These are phyloP conservation scores for Epichloe gansuensis DNA, from an alignment of 2,329 filamentous ascomycete genomes.

Conservation along the genomic window DNA sequence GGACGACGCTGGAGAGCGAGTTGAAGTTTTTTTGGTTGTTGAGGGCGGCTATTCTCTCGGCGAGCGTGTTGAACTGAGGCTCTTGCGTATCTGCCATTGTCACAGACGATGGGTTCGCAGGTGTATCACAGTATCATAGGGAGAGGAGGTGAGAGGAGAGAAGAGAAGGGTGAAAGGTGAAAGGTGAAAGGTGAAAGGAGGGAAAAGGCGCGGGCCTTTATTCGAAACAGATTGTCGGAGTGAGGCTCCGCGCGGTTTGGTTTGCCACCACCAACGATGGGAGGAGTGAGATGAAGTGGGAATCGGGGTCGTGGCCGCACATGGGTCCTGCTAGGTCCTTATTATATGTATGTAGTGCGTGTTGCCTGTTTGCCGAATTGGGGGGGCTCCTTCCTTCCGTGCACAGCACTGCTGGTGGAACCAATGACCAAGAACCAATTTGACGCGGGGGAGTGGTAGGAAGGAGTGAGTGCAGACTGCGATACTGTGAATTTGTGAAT, in stretches of 20 bases:
- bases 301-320: not conserved
- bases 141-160: not conserved
- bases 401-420: no score
- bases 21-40: conserved; percentile 49
- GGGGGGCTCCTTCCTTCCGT: no score
- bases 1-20: conserved; percentile 11
- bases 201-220: not conserved
- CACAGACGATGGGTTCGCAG: not conserved
- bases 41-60: conserved; percentile 51
- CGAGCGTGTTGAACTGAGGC: conserved; percentile 46
- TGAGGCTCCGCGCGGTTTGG: not conserved
- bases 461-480: no score
- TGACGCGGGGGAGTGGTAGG: no score
- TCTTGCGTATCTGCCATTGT: conserved; percentile 49
- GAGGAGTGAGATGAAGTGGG: not conserved
- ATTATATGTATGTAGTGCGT: no score
- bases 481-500: no score
- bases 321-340: no score
- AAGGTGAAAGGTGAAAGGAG: not conserved
- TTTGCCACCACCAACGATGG: not conserved
- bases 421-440: no score
- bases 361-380: no score
- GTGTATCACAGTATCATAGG: no score
- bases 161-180: not conserved
- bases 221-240: not conserved